A percentile compares a stretch with the other conserved stretches of the same genome.
phyloP scores from a whole-genome alignment of 768 basidiomycete species.

The Piloderma croceum region DNA sequence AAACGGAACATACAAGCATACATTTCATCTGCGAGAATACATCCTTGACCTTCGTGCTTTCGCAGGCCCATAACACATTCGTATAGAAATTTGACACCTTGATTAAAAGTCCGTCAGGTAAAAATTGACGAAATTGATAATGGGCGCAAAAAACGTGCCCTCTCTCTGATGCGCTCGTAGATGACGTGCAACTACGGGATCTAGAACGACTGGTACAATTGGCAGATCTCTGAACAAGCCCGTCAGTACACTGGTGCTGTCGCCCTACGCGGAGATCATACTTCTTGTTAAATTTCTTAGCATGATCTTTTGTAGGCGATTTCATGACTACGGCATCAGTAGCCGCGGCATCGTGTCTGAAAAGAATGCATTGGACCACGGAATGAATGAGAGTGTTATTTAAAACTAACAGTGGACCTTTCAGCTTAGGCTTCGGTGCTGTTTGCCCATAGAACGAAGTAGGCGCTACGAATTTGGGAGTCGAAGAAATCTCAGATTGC shows the following conservation, averaged over 20 bases:
- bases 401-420: slow-evolving; percentile 42
- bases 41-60: slow-evolving; percentile 87
- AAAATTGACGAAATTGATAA: background rate
- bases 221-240: slow-evolving; percentile 45
- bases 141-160: slow-evolving; percentile 40
- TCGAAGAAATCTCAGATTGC: too few relatives aligned
- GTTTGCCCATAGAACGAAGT: slow-evolving; percentile 56
- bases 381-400: slow-evolving; percentile 1
- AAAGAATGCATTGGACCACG: background rate
- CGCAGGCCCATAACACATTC: slow-evolving; percentile 93
- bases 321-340: slow-evolving; percentile 86
- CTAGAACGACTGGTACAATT: slow-evolving; percentile 80
- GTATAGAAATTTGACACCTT: slow-evolving; percentile 86
- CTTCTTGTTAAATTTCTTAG: slow-evolving; percentile 67
- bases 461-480: slow-evolving; percentile 47
- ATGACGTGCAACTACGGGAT: slow-evolving; percentile 71
- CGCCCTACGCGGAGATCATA: slow-evolving; percentile 23
- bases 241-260: slow-evolving; percentile 3
- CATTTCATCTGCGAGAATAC: slow-evolving; percentile 98
- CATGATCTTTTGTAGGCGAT: slow-evolving; percentile 61
- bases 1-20: slow-evolving; percentile 23
- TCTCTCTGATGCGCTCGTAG: slow-evolving; percentile 89
- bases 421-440: slow-evolving; percentile 23
- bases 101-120: background rate
- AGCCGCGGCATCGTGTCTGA: slow-evolving; percentile 71